These are phyloP conservation scores for Colletotrichum trifolii DNA, from an alignment of 2,329 filamentous ascomycete genomes.

Conservation along the genomic window DNA sequence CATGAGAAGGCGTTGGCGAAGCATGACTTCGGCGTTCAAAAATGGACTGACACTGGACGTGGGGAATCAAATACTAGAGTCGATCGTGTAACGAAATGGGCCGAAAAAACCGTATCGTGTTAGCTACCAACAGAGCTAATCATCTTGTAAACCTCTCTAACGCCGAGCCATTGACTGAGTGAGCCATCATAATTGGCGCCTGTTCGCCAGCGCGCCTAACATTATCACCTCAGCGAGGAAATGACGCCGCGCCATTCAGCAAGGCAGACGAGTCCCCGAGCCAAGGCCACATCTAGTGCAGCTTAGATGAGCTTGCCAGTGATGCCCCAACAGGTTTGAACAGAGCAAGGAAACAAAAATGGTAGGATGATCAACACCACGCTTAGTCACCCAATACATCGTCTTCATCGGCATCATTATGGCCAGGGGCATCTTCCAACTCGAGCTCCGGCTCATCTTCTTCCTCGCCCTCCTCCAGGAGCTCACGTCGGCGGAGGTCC, in stretches of 20 bases:
- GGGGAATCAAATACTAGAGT: not conserved
- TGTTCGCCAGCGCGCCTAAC: constrained; percentile 18
- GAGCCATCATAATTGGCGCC: constrained; percentile 13
- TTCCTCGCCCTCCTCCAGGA: constrained; percentile 62
- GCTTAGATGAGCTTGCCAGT: too few relatives aligned
- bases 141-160: constrained; percentile 27
- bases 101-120: constrained; percentile 16
- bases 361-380: constrained; percentile 1
- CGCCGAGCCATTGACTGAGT: constrained; percentile 21
- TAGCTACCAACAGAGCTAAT: constrained; percentile 27
- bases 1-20: too few relatives aligned
- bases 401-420: constrained; percentile 39
- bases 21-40: too few relatives aligned
- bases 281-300: not conserved
- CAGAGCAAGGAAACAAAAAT: constrained; percentile 22
- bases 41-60: not conserved
- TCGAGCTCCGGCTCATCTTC: constrained; percentile 58
- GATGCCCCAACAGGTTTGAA: not conserved
- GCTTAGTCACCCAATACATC: constrained; percentile 56
- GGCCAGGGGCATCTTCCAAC: constrained; percentile 38
- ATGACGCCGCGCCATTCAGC: not conserved
- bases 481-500: constrained; percentile 65
- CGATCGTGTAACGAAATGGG: not conserved
- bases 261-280: not conserved
- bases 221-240: constrained; percentile 3